Conservation (phyloP, 1,139 yeast species). For the Casaregolazyma lundiana region DNA sequence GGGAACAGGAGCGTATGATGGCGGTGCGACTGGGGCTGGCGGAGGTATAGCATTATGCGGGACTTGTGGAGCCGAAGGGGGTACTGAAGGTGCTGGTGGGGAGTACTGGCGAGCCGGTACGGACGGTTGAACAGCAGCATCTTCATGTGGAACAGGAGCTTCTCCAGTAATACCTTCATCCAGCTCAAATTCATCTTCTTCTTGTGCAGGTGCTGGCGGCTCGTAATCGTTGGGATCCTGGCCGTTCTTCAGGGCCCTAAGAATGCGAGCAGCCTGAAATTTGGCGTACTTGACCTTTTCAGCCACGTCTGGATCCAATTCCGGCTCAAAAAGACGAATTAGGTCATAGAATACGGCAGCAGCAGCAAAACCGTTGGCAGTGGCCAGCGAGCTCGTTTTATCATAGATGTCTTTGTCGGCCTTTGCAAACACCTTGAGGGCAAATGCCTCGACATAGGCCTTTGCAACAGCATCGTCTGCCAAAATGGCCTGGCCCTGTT, state of each 20-base stretch:
- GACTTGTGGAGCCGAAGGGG: constrained; percentile 15
- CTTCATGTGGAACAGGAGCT: constrained; percentile 32
- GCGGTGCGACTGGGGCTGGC: constrained; percentile 18
- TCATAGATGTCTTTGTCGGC: constrained; percentile 44
- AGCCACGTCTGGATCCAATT: constrained; percentile 26
- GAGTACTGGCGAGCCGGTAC: neutral
- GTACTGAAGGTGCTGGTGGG: constrained; percentile 18
- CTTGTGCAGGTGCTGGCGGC: constrained; percentile 25
- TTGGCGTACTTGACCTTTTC: constrained; percentile 52
- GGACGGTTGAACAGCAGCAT: constrained; percentile 20
- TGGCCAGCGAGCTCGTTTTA: constrained; percentile 36
- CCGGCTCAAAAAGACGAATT: constrained; percentile 37
- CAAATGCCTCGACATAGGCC: constrained; percentile 57
- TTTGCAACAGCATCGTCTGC: constrained; percentile 54
- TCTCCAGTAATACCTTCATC: constrained; percentile 28
- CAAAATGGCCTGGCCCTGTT: constrained; percentile 46
- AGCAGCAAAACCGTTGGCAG: constrained; percentile 47
- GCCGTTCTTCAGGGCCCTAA: constrained; percentile 42
- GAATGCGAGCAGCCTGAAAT: constrained; percentile 53
- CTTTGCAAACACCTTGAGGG: constrained; percentile 55
- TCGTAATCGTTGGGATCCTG: constrained; percentile 50
- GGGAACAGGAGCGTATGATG: constrained; percentile 13
- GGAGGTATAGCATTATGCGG: constrained; percentile 16
- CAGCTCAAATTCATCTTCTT: constrained; percentile 31
- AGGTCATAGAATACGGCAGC: constrained; percentile 47